Conservation (phyloP, 2,329 filamentous ascomycete genomes). For the Alternaria triticimaculans region DNA sequence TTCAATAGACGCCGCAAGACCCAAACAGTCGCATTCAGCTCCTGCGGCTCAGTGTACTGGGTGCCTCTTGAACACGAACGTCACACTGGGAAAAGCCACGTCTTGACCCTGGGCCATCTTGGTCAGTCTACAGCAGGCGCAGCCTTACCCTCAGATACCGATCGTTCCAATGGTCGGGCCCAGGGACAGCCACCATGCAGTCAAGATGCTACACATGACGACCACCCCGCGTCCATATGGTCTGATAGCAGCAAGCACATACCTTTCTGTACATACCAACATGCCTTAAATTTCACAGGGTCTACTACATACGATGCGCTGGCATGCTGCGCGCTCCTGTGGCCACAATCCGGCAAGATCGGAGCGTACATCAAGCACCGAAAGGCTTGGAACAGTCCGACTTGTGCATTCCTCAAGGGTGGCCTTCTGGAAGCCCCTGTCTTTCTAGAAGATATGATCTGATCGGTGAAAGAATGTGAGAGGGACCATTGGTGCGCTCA, state of each 20-base stretch:
- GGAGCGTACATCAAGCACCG: not conserved
- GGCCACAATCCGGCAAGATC: not conserved
- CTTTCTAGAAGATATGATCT: not conserved
- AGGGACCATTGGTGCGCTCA: not conserved
- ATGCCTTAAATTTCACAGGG: not conserved
- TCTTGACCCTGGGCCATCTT: not conserved
- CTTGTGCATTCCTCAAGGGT: not conserved
- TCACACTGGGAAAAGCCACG: not conserved
- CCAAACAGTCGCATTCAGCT: not conserved
- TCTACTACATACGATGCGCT: not conserved
- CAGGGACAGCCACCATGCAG: not conserved
- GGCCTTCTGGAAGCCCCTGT: not conserved
- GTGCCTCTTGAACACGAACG: not conserved
- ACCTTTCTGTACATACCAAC: not conserved
- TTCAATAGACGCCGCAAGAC: not conserved
- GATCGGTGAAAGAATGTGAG: not conserved
- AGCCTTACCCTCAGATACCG: not conserved
- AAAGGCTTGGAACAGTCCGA: not conserved
- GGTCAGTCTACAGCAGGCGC: not conserved
- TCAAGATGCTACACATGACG: not conserved
- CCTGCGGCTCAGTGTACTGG: not conserved
- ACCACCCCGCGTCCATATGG: not conserved
- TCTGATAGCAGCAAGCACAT: not conserved
- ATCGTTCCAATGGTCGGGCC: not conserved
- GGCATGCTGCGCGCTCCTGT: slow-evolving; percentile 3